phyloP scores from a whole-genome alignment of 495 filamentous ascomycete species.

The Penicillium cataractarum region DNA sequence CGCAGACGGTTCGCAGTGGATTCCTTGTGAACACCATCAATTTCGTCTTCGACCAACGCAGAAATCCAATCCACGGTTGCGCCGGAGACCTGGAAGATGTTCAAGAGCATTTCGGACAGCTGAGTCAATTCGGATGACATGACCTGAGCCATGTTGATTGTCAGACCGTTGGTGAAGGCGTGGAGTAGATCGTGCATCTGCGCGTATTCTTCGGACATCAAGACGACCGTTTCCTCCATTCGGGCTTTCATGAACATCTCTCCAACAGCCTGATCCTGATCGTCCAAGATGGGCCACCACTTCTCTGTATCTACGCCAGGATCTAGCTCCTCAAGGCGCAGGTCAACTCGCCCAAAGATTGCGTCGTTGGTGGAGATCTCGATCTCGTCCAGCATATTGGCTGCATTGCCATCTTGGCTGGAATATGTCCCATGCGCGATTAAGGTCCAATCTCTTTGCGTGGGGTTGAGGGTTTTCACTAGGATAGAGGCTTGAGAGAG shows the following conservation, averaged over 20 bases:
- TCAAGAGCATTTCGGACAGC: constrained; percentile 84
- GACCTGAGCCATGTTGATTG: constrained; percentile 78
- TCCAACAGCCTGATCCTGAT: constrained; percentile 72
- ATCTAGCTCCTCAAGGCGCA: constrained; percentile 82
- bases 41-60: constrained; percentile 92
- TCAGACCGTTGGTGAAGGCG: constrained; percentile 79
- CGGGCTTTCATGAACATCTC: constrained; percentile 85
- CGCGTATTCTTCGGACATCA: constrained; percentile 84
- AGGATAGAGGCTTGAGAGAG: constrained; percentile 80
- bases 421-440: constrained; percentile 52
- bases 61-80: constrained; percentile 89
- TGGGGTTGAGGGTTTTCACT: constrained; percentile 66
- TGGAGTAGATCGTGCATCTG: constrained; percentile 84
- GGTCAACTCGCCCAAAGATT: constrained; percentile 74
- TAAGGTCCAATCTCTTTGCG: constrained; percentile 57
- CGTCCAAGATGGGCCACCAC: constrained; percentile 85
- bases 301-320: constrained; percentile 79
- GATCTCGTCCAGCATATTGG: constrained; percentile 51
- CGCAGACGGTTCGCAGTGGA: constrained; percentile 65
- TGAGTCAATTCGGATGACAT: constrained; percentile 75
- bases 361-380: constrained; percentile 59
- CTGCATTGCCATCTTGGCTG: constrained; percentile 46
- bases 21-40: constrained; percentile 88
- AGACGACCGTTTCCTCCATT: constrained; percentile 84
- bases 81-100: constrained; percentile 96